Evolutionary conservation across 257 asterid species (phyloP).

Genomic region (Solanum paucissectum): DNA sequence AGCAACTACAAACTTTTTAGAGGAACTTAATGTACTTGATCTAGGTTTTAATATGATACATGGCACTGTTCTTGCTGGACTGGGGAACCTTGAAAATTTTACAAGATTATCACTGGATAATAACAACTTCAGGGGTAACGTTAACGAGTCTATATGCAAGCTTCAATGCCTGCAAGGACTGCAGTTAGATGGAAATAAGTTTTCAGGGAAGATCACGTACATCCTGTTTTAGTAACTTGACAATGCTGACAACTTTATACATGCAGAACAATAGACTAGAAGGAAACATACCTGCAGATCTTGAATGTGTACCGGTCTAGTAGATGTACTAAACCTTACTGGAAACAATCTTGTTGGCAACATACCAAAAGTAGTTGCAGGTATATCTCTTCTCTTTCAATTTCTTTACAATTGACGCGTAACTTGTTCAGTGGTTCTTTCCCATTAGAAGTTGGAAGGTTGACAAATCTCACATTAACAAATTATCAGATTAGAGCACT

Average conservation of each 20-base stretch:
- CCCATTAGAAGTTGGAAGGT: not conserved
- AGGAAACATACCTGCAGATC: slow-evolving; percentile 3
- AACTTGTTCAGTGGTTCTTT: not conserved
- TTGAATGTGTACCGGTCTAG: not conserved
- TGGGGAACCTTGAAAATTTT: slow-evolving; percentile 4
- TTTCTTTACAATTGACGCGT: not conserved
- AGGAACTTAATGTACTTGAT: not conserved
- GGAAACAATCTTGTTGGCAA: slow-evolving; percentile 6
- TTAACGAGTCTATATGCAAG: slow-evolving; percentile 1
- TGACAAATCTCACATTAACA: not conserved
- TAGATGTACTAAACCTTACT: not conserved
- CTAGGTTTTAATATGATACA: slow-evolving; percentile 2
- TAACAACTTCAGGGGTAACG: not conserved
- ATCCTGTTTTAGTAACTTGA: slow-evolving; percentile 1
- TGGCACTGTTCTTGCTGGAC: slow-evolving; percentile 4
- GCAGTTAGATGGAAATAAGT: not conserved
- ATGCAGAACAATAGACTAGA: not conserved
- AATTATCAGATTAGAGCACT: not conserved
- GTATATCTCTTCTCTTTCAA: slow-evolving; percentile 1
- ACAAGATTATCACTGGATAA: not conserved
- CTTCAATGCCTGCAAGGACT: not conserved
- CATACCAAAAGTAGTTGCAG: not conserved
- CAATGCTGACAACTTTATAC: not conserved
- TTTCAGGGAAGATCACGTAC: slow-evolving; percentile 2
- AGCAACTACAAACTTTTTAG: slow-evolving; percentile 8